Base-by-base conservation (phyloP, 495 filamentous ascomycete species). In the Hyphodiscus hymeniophilus region DNA sequence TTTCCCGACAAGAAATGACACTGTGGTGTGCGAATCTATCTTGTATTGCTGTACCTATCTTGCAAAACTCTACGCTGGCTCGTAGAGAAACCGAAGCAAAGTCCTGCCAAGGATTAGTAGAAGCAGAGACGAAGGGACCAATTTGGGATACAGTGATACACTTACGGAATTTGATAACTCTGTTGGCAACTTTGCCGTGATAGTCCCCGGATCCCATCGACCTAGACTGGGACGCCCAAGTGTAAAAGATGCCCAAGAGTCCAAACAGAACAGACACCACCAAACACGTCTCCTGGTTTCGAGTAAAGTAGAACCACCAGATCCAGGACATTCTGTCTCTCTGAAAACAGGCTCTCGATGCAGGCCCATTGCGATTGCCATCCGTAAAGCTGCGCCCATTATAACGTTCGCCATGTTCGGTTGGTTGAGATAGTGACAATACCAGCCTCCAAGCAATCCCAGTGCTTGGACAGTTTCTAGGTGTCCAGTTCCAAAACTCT, bases 251-350 rank as follows among this genome's bases (percentile, higher is more conserved):
- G 79, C 84, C 82, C 84, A 90, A 1, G 84, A 83, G 64, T 90
- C 85, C 48, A 90, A 71, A 64, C 81, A 86, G 65, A 85, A 84
- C 42, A 89, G 63, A 33, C 77, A 82, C 85, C 85, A 90, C 85
- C 85, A 90, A 18, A 84, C 82, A 31, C 83, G 69, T 41, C 85
- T 66, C 50, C 82, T 74, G n/a, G 82, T 77, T 51, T 88, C 83
- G 28, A 72, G 69, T 6, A 77, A 71, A 0, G 68, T 52, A 6
- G 67, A 66, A 44, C 73, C 60, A 54, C 77, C 77, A 45, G 66
- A 73, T 49, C 31, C 38, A 22, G 42, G 42, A 28, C 76, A 70
- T 16, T 77, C 70, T 3, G 70, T 60, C 52, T 79, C 80, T 10
- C 10, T 28, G 10, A 28, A 28, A 5, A 28, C 26, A 28, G 26